These are phyloP conservation scores for Solanum bukasovii DNA, from an alignment of 257 asterid species.

Conservation along the genomic window DNA sequence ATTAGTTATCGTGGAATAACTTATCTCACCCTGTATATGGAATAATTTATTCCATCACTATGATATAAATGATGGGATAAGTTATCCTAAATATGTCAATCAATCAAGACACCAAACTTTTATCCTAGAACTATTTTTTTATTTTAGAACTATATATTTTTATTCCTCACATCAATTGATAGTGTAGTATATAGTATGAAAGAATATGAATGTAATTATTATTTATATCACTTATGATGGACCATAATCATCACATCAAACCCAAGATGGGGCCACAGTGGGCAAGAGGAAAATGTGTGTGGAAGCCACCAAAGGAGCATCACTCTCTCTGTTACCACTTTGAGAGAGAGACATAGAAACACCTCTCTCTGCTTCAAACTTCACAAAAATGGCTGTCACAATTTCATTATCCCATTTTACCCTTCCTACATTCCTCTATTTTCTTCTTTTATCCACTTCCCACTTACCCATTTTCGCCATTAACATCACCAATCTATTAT, in stretches of 20 bases:
- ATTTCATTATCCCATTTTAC: slow-evolving; percentile 34
- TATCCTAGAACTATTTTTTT: no score
- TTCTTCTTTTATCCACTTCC: slow-evolving; percentile 31
- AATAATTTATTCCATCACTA: fast-evolving
- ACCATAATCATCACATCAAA: slow-evolving; percentile 2
- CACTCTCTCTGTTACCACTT: slow-evolving; percentile 1
- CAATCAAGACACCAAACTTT: no score
- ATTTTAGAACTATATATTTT: fast-evolving
- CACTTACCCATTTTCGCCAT: slow-evolving; percentile 25
- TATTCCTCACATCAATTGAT: fast-evolving
- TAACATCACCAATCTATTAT: slow-evolving; percentile 44
- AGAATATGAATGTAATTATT: not conserved
- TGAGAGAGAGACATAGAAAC: not conserved
- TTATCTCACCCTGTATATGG: fast-evolving
- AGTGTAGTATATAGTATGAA: no score
- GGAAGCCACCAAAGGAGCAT: not conserved
- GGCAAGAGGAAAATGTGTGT: not conserved
- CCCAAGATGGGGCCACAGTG: not conserved
- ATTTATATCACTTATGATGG: not conserved
- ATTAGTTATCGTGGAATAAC: fast-evolving
- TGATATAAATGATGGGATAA: no score
- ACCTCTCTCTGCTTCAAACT: slow-evolving; percentile 5
- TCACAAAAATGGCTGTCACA: slow-evolving; percentile 38
- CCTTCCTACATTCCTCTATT: slow-evolving; percentile 37
- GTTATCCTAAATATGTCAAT: fast-evolving